phyloP scores from a whole-genome alignment of 108 stramenopile genomes.

The Parietichytrium sp. region DNA sequence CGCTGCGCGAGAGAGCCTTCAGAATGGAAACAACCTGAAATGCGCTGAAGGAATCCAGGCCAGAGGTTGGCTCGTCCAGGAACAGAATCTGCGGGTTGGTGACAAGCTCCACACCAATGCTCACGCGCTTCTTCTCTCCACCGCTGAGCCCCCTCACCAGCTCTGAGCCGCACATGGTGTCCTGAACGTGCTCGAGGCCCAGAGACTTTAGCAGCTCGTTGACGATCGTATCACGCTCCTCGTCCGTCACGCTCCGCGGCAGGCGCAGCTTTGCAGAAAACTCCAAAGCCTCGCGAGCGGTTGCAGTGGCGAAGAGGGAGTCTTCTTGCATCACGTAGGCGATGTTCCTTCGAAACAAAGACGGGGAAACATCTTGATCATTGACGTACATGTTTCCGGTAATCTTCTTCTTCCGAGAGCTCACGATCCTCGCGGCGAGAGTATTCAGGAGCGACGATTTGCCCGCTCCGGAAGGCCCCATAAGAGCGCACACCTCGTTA shows the following conservation, averaged over 20 bases:
- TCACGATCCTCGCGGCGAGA: constrained; percentile 72
- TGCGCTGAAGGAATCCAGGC: constrained; percentile 70
- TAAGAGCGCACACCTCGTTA: constrained; percentile 16
- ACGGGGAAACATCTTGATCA: constrained; percentile 31
- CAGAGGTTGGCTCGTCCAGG: constrained; percentile 74
- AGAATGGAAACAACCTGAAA: constrained; percentile 64
- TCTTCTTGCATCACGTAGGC: constrained; percentile 83
- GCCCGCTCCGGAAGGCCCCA: constrained; percentile 59
- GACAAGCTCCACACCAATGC: constrained; percentile 66
- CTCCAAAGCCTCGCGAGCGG: constrained; percentile 76
- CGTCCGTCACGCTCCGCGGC: constrained; percentile 62
- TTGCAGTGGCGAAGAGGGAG: constrained; percentile 71
- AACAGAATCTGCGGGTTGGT: constrained; percentile 58
- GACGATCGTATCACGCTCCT: constrained; percentile 63
- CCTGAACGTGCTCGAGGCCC: constrained; percentile 71
- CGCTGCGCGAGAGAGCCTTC: constrained; percentile 59
- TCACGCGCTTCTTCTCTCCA: constrained; percentile 61
- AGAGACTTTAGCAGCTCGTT: constrained; percentile 72
- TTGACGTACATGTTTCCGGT: constrained; percentile 42
- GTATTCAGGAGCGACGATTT: constrained; percentile 74
- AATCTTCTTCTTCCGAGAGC: neutral
- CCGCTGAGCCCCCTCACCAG: constrained; percentile 55
- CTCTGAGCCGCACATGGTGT: constrained; percentile 70
- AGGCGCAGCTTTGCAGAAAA: constrained; percentile 77
- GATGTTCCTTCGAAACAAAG: constrained; percentile 64